Conservation (phyloP, 2,329 filamentous ascomycete species). For the Diaporthe nobilis region DNA sequence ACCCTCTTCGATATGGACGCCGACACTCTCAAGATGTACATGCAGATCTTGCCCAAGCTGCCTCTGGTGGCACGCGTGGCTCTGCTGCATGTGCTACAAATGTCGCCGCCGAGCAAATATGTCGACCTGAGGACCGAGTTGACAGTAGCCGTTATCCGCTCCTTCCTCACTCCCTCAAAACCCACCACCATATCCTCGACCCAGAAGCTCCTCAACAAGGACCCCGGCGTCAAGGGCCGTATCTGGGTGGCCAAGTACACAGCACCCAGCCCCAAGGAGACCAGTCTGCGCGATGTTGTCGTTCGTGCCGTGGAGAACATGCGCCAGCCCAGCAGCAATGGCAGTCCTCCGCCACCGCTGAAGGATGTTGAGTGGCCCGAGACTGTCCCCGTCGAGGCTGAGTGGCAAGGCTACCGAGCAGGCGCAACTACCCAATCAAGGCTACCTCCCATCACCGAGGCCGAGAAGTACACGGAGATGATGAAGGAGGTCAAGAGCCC, state of each 20-base stretch:
- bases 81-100: slow-evolving; percentile 73
- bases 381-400: slow-evolving; percentile 72
- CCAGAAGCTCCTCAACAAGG: slow-evolving; percentile 74
- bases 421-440: slow-evolving; percentile 63
- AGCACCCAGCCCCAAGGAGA: slow-evolving; percentile 71
- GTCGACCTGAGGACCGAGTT: slow-evolving; percentile 84
- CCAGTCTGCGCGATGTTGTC: slow-evolving; percentile 69
- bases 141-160: slow-evolving; percentile 79
- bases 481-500: slow-evolving; percentile 76
- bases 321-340: slow-evolving; percentile 47
- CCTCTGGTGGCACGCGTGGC: slow-evolving; percentile 75
- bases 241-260: slow-evolving; percentile 85
- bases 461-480: slow-evolving; percentile 74
- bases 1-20: slow-evolving; percentile 35
- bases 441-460: slow-evolving; percentile 71
- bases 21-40: slow-evolving; percentile 43
- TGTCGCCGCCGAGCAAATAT: slow-evolving; percentile 80
- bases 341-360: slow-evolving; percentile 31
- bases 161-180: slow-evolving; percentile 65
- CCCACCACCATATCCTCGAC: slow-evolving; percentile 69
- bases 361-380: slow-evolving; percentile 61
- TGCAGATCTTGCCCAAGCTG: slow-evolving; percentile 66
- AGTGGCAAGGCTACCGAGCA: slow-evolving; percentile 81
- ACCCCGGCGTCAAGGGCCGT: slow-evolving; percentile 79
- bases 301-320: slow-evolving; percentile 70